Conservation (phyloP, 164 flowering plant species). For the Liquidambar formosana region DNA sequence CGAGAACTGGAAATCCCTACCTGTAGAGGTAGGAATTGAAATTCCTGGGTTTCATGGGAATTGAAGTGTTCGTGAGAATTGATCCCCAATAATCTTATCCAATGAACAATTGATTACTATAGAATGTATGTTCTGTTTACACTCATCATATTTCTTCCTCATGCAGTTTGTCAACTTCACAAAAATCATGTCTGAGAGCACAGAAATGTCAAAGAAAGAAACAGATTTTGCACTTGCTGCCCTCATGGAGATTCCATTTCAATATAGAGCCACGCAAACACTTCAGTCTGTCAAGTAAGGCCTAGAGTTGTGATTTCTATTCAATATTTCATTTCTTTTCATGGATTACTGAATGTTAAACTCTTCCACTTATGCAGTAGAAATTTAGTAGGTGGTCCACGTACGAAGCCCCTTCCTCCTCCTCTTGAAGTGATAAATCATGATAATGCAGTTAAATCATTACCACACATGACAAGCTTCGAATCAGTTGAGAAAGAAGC, state of each 20-base stretch:
- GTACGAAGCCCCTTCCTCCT: slow-evolving; percentile 59
- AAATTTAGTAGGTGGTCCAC: slow-evolving; percentile 21
- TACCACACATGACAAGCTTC: slow-evolving; percentile 19
- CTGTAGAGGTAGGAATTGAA: too few relatives aligned
- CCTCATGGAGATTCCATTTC: slow-evolving; percentile 90
- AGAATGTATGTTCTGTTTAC: neutral
- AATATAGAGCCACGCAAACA: slow-evolving; percentile 64
- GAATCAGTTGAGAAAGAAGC: slow-evolving; percentile 22
- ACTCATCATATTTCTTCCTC: neutral
- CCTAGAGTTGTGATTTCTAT: neutral
- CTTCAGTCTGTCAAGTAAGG: slow-evolving; percentile 46
- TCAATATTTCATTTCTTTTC: neutral
- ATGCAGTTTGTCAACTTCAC: slow-evolving; percentile 92
- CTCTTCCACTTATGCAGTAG: slow-evolving; percentile 23
- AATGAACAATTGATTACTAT: too few relatives aligned
- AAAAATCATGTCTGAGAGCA: slow-evolving; percentile 75
- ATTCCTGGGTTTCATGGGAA: too few relatives aligned
- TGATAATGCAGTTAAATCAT: slow-evolving; percentile 40
- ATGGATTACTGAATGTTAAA: neutral
- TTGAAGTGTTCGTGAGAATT: too few relatives aligned
- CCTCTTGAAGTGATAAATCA: slow-evolving; percentile 66
- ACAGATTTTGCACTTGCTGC: slow-evolving; percentile 89
- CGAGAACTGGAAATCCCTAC: too few relatives aligned
- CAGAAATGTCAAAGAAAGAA: slow-evolving; percentile 59
- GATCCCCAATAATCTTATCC: too few relatives aligned